These are phyloP conservation scores for Cytospora paraplurivora DNA, from an alignment of 2,329 filamentous ascomycete species.

Conservation along the genomic window DNA sequence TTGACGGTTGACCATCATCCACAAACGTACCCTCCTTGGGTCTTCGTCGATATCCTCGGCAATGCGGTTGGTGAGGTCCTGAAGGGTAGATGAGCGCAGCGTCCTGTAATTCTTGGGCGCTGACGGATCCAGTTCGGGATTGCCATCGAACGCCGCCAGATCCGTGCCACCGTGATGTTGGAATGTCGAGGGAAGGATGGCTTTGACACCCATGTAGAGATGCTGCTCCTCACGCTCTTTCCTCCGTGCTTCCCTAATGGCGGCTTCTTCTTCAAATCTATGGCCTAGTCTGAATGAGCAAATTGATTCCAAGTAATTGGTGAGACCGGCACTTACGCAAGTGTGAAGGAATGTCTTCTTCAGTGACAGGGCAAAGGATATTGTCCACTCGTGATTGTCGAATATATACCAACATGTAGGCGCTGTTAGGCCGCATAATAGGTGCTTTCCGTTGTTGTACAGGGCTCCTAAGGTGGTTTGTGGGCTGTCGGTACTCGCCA, in stretches of 20 bases:
- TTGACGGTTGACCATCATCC: conserved; percentile 98
- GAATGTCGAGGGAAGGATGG: conserved; percentile 83
- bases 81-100: conserved; percentile 72
- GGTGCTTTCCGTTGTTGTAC: conserved; percentile 60
- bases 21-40: conserved; percentile 73
- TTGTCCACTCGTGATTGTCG: conserved; percentile 82
- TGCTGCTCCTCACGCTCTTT: conserved; percentile 95
- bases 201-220: conserved; percentile 82
- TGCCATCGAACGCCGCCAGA: conserved; percentile 68
- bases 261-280: conserved; percentile 80
- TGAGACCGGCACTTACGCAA: conserved; percentile 58
- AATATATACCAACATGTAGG: conserved; percentile 99
- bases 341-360: conserved; percentile 78
- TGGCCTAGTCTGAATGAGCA: conserved; percentile 52
- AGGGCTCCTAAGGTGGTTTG: conserved; percentile 48
- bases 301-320: conserved; percentile 5
- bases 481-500: conserved; percentile 70
- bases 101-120: conserved; percentile 73
- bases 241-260: conserved; percentile 70
- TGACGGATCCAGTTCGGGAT: conserved; percentile 59
- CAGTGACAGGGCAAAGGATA: conserved; percentile 74
- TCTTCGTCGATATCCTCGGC: conserved; percentile 71
- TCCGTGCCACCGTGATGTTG: conserved; percentile 81
- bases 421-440: conserved; percentile 72
- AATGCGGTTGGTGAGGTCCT: conserved; percentile 71